Evolutionary conservation across 768 basidiomycete species (phyloP), one percentile per base, ranked within the genome.

Genomic region (Mycena haematopus): DNA sequence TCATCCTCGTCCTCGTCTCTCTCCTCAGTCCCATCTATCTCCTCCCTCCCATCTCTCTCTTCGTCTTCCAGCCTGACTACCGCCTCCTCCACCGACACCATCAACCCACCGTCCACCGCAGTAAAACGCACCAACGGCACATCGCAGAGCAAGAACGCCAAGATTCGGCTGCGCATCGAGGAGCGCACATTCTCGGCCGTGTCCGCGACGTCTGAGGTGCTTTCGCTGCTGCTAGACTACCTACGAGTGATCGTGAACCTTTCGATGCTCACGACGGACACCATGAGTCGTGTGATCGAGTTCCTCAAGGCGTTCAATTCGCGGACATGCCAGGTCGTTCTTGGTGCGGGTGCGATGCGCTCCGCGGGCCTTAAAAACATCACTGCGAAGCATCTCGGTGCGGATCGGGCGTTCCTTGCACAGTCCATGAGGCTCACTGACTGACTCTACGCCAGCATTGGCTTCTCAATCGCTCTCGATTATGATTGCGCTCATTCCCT

Each of bases 341-440:
- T 99, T 10, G 97, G 97, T 3, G 97, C 97, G 10, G 97, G 97
- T 15, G 97, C 97, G n/a, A 98, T 99, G 96, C 84, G 95, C 45
- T 95, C 93, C 19, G 97, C 97, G 21, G 97, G 97, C 7, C 77
- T 99, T 70, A 98, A 93, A 77, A 96, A 99, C 73, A 99, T 99
- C 72, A 98, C 97, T 0, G 97, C 97, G 42, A 97, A 95, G 75
- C 96, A 99, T 79, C 83, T 99, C 24, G 95, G 95, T 93, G 65
- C 63, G 85, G 71, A 62, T 62, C 55, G 19, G 6, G 63, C 58
- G 17, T 54, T 57, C 55, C 49, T 47, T 56, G 31, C 56, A 27
- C 33, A 24, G 2, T 24, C 27, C 61, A 54, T 58, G 60, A 38
- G 46, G 38, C 45, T 45, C 50, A 38, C 52, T 68, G 46, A 60